These are phyloP conservation scores for Yarrowia yakushimensis DNA, from an alignment of 805 yeast species.

Conservation along the genomic window DNA sequence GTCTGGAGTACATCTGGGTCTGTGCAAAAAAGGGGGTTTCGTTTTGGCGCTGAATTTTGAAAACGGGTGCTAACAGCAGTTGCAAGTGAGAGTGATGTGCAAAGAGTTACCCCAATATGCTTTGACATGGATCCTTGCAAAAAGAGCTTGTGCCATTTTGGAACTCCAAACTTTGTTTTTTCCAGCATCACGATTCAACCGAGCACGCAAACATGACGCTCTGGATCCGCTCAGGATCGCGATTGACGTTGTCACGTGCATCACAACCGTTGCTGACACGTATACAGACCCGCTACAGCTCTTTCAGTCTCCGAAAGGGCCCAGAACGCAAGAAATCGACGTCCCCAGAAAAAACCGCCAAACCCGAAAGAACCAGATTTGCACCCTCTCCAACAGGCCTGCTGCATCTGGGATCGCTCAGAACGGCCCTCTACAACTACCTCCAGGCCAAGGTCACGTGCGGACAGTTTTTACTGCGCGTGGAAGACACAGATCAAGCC, in stretches of 20 bases:
- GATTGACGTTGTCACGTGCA: neutral
- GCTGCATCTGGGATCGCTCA: constrained; percentile 85
- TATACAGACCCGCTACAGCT: neutral
- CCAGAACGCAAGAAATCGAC: neutral
- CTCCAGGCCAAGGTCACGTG: constrained; percentile 72
- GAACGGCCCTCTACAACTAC: constrained; percentile 92
- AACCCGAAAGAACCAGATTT: constrained; percentile 71
- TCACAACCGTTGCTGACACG: neutral
- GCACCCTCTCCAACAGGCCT: constrained; percentile 99
- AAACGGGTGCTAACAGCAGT: constrained; percentile 2
- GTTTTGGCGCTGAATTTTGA: constrained; percentile 18
- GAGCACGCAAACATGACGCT: neutral
- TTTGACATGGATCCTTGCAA: too few relatives aligned
- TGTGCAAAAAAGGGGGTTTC: constrained; percentile 21
- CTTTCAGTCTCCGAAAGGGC: neutral
- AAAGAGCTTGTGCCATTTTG: neutral
- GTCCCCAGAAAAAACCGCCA: neutral
- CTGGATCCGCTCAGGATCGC: neutral
- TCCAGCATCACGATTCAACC: neutral
- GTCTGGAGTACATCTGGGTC: constrained; percentile 20
- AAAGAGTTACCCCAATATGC: neutral
- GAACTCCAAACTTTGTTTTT: neutral
- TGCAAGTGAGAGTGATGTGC: neutral
- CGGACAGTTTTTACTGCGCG: constrained; percentile 74
- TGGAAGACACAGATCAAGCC: constrained; percentile 91